Evolutionary conservation across 805 yeast species (phyloP).

Genomic region (Metschnikowia hibisci): DNA sequence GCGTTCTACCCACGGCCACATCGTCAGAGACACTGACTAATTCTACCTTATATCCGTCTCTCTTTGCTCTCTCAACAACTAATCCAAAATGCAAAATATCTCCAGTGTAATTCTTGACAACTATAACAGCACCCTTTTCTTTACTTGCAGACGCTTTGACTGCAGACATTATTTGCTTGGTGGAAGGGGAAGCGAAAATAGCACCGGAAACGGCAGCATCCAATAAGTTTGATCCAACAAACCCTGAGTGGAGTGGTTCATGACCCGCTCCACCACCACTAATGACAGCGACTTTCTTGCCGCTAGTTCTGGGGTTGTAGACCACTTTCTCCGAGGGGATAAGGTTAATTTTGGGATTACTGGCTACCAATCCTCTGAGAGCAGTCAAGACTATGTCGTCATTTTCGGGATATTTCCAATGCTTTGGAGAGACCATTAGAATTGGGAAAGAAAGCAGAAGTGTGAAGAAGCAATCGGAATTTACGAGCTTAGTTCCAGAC

Average conservation of each 20-base stretch:
- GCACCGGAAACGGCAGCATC: slow-evolving; percentile 90
- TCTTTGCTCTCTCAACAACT: slow-evolving; percentile 83
- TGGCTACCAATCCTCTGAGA: slow-evolving; percentile 48
- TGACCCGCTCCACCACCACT: slow-evolving; percentile 97
- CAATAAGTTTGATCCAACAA: slow-evolving; percentile 76
- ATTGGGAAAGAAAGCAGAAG: too few species aligned
- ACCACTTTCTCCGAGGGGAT: slow-evolving; percentile 58
- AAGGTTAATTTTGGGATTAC: slow-evolving; percentile 52
- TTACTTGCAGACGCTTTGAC: slow-evolving; percentile 52
- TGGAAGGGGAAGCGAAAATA: slow-evolving; percentile 93
- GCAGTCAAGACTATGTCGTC: slow-evolving; percentile 47
- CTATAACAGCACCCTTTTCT: slow-evolving; percentile 63
- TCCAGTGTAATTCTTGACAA: slow-evolving; percentile 92
- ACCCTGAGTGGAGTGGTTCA: slow-evolving; percentile 92
- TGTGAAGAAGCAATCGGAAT: not conserved
- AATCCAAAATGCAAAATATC: slow-evolving; percentile 90
- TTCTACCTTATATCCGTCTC: slow-evolving; percentile 68
- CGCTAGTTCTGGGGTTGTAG: slow-evolving; percentile 37
- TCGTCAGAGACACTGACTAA: slow-evolving; percentile 84
- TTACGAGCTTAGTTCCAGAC: too few species aligned
- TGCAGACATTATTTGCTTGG: slow-evolving; percentile 76
- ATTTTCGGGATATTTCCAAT: slow-evolving; percentile 45
- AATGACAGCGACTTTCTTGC: slow-evolving; percentile 60
- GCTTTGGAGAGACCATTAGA: slow-evolving; percentile 28
- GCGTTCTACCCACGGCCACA: slow-evolving; percentile 87